Evolutionary conservation across 2,329 filamentous ascomycete species (phyloP), one percentile per base, ranked within the genome.

Genomic region (Coniochaeta sp.): DNA sequence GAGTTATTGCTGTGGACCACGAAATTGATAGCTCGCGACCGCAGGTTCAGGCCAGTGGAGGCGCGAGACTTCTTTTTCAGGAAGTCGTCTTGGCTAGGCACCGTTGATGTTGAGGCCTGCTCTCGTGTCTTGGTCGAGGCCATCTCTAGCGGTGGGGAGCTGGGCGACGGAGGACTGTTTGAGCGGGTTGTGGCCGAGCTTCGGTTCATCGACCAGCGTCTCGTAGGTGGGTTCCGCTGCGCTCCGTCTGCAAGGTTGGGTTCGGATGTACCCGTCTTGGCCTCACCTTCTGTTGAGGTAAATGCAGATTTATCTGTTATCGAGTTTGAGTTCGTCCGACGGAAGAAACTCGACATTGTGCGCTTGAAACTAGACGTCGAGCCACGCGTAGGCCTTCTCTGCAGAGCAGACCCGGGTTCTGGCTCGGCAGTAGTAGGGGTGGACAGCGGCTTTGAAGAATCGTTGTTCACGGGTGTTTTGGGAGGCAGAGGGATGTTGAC

Each of bases 131-230:
- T 63, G 44, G 72, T 64, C 10, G 47, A 28, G 12, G 72, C 68
- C 74, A 78, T 78, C 61, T 78, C 76, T 55, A 80, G 68, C 4
- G 75, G 73, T 17, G 47, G 47, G 22, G 77, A 78, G 52, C 72
- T 72, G 6, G 81, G 81, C 22, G 81, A 83, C 2, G 80, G 79
- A 5, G 81, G 80, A 8, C 79, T 78, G 63, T 76, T 79, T 19
- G 79, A 79, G 57, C 77, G 77, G 22, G 75, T 79, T 14, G 76
- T 78, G 44, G 72, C 73, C 19, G 76, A 74, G 54, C 79, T 78
- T 57, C 75, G 75, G 64, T 77, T 72, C 71, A 79, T 73, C 2
- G 79, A 81, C 70, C 78, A 78, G 52, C 77, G 75, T 26, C 75
- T 75, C n/a, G 66, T 69, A 26, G 71, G 72, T 12, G 68, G 58